Evolutionary conservation across 768 basidiomycete genomes (phyloP).

Genomic region (Termitomyces sp.): DNA sequence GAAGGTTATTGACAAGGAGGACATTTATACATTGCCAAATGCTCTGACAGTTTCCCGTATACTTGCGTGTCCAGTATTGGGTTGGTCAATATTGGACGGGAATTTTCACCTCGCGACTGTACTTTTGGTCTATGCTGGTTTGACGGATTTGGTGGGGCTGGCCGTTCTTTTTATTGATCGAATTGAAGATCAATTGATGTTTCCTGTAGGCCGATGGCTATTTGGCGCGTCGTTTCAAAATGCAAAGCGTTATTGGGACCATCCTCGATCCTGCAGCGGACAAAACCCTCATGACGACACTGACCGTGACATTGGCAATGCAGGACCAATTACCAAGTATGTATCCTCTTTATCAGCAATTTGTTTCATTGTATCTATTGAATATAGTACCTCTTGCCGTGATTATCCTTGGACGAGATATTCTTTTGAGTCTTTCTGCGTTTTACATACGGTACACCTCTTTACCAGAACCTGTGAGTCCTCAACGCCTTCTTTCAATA

Average conservation of each 20-base stretch:
- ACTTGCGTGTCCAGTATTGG: conserved; percentile 84
- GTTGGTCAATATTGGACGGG: conserved; percentile 80
- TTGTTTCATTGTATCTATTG: conserved; percentile 3
- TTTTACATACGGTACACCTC: conserved; percentile 93
- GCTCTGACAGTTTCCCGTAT: conserved; percentile 85
- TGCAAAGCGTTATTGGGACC: conserved; percentile 88
- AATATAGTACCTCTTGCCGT: conserved; percentile 73
- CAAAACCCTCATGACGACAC: conserved; percentile 91
- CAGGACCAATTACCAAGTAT: conserved; percentile 79
- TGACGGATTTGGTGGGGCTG: conserved; percentile 79
- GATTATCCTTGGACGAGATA: conserved; percentile 86
- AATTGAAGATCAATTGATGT: conserved; percentile 4
- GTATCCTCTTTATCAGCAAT: conserved; percentile 19
- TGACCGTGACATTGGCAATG: conserved; percentile 81
- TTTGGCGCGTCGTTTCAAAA: conserved; percentile 80
- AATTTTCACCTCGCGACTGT: conserved; percentile 78
- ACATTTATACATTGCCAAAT: conserved; percentile 95
- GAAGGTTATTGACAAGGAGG: conserved; percentile 53
- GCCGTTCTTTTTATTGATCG: conserved; percentile 5
- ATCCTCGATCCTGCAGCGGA: conserved; percentile 97
- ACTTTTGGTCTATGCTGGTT: conserved; percentile 84
- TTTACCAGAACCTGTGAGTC: conserved; percentile 75
- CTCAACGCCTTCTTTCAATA: background rate
- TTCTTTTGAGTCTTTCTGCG: conserved; percentile 78
- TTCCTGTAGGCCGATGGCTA: conserved; percentile 79